Evolutionary conservation across 768 basidiomycete genomes (phyloP).

Genomic region (Pluteus cervinus): DNA sequence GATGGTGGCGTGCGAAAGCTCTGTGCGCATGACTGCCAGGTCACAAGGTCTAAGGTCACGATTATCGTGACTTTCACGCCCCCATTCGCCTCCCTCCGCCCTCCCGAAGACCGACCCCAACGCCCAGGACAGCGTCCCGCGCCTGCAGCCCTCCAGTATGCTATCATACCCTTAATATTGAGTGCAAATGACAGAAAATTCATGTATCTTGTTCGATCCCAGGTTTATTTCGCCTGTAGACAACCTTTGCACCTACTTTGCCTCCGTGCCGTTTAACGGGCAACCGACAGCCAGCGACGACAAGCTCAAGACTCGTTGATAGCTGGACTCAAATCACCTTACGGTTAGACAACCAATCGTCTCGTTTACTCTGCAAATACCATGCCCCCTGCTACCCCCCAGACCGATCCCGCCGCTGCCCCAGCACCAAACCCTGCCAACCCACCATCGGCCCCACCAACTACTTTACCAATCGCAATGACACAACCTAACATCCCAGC

Average conservation of each 20-base stretch:
- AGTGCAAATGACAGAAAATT: neutral
- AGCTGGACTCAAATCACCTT: too few species aligned
- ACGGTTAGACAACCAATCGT: too few species aligned
- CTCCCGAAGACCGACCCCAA: constrained; percentile 1
- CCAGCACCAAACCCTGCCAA: constrained; percentile 19
- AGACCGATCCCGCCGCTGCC: constrained; percentile 34
- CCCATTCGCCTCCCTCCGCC: constrained; percentile 8
- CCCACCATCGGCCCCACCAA: constrained; percentile 20
- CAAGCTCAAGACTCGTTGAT: too few species aligned
- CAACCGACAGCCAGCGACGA: constrained; percentile 4
- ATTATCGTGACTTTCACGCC: constrained; percentile 25
- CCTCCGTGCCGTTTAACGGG: neutral
- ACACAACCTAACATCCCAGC: constrained; percentile 18
- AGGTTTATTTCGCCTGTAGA: neutral
- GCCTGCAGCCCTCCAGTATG: too few species aligned
- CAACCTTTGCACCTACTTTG: neutral
- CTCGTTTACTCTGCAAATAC: constrained; percentile 28
- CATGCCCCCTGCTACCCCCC: constrained; percentile 30
- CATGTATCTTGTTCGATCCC: neutral
- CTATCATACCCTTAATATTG: too few species aligned
- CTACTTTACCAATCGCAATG: constrained; percentile 18
- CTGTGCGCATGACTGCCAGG: constrained; percentile 14
- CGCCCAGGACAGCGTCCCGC: too few species aligned
- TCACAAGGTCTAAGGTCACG: constrained; percentile 25
- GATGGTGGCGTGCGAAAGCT: constrained; percentile 21